Evolutionary conservation across 768 basidiomycete species (phyloP).

Genomic region (Psilocybe cyanescens): DNA sequence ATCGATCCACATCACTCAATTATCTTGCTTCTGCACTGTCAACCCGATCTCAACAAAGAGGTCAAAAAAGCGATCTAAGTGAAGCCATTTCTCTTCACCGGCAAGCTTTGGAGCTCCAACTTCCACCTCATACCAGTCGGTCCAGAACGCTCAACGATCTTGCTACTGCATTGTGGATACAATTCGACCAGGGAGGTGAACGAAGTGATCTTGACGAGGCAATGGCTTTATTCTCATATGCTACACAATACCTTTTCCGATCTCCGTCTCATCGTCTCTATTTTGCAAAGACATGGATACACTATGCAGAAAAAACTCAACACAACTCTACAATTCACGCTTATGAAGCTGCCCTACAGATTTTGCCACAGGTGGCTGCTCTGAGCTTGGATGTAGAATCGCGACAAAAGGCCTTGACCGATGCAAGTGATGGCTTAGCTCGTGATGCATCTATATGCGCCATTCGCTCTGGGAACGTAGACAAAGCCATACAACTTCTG

Average conservation of each 20-base stretch:
- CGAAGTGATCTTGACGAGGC: neutral
- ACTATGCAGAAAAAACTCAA: neutral
- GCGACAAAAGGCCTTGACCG: conserved; percentile 3
- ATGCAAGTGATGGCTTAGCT: neutral
- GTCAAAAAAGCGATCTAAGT: neutral
- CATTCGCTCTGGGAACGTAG: neutral
- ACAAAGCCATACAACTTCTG: neutral
- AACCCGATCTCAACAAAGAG: neutral
- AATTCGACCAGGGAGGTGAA: neutral
- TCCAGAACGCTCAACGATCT: neutral
- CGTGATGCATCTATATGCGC: conserved; percentile 8
- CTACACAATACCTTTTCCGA: neutral
- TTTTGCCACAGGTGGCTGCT: neutral
- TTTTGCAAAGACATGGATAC: neutral
- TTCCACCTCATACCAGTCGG: neutral
- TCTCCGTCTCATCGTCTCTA: neutral
- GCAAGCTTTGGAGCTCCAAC: neutral
- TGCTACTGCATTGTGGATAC: neutral
- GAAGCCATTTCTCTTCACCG: neutral
- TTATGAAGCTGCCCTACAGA: neutral
- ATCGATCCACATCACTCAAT: neutral
- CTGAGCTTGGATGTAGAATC: conserved; percentile 3
- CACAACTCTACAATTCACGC: neutral
- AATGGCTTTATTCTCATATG: neutral
- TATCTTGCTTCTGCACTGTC: neutral